Percentiles rank a stretch among this genome's conserved stretches.
Evolutionary conservation across 2,329 filamentous ascomycete species (phyloP).

Genomic region (Arthrobotrys conoides): DNA sequence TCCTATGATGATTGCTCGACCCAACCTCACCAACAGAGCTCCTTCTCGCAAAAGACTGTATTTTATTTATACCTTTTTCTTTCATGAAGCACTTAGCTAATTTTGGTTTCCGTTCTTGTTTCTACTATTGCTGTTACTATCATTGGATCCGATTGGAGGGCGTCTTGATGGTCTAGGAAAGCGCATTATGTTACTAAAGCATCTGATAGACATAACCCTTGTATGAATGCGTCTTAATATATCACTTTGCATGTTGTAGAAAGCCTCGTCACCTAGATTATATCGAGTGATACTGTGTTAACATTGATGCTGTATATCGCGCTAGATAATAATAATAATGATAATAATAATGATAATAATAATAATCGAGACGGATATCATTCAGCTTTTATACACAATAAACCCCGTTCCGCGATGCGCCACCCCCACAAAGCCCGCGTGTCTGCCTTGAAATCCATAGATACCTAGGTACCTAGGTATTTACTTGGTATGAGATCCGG

Average conservation of each 20-base stretch:
- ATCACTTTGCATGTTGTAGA: conserved; percentile 1
- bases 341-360: not conserved
- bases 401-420: conserved; percentile 46
- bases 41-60: not conserved
- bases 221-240: conserved; percentile 30
- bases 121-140: not conserved
- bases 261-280: not conserved
- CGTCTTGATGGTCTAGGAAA: conserved; percentile 28
- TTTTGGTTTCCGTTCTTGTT: conserved; percentile 12
- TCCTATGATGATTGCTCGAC: conserved; percentile 32
- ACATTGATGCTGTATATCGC: not conserved
- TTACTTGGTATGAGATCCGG: not conserved
- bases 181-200: conserved; percentile 14
- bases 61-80: not conserved
- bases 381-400: conserved; percentile 38
- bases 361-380: conserved; percentile 27
- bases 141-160: conserved; percentile 32
- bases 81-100: not conserved
- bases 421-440: conserved; percentile 6
- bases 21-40: conserved; percentile 23
- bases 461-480: no score
- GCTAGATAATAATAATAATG: not conserved
- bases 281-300: not conserved
- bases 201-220: conserved; percentile 28
- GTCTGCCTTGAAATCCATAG: not conserved